A percentile compares a stretch with the other conserved stretches of the same genome.
These are phyloP conservation scores for Phoma herbarum DNA, from an alignment of 2,329 filamentous ascomycete genomes.

Conservation along the genomic window DNA sequence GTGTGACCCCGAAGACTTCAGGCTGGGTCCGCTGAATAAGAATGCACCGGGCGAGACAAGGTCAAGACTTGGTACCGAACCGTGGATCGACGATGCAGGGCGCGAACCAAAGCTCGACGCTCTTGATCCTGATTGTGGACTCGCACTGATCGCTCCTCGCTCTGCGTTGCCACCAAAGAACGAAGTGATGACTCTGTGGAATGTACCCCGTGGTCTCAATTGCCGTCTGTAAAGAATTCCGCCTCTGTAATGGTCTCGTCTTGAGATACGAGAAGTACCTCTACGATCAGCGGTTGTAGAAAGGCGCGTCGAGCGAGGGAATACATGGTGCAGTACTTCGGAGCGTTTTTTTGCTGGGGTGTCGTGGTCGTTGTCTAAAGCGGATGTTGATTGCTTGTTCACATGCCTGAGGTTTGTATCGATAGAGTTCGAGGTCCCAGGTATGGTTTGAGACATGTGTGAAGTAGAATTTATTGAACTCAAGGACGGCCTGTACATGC, in stretches of 20 bases:
- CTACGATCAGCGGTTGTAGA: conserved; percentile 7
- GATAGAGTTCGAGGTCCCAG: conserved; percentile 5
- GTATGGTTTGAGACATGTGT: conserved; percentile 22
- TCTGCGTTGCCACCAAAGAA: conserved; percentile 34
- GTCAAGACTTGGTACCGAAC: conserved; percentile 42
- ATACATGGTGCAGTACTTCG: conserved; percentile 38
- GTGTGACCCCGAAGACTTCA: conserved; percentile 39
- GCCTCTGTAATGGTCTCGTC: conserved; percentile 22
- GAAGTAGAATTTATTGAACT: conserved; percentile 16
- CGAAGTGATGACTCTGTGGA: conserved; percentile 41
- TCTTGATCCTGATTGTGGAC: conserved; percentile 25
- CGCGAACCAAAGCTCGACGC: conserved; percentile 35
- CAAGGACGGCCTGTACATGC: conserved; percentile 24
- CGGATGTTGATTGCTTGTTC: background rate
- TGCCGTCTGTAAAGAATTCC: conserved; percentile 24
- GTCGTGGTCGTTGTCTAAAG: background rate
- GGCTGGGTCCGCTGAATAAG: conserved; percentile 46
- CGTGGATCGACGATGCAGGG: conserved; percentile 27
- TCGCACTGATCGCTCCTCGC: conserved; percentile 8
- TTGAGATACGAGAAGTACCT: conserved; percentile 20
- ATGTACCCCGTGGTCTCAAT: conserved; percentile 30
- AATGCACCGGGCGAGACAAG: conserved; percentile 45
- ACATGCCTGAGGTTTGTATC: background rate
- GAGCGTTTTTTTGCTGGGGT: conserved; percentile 24
- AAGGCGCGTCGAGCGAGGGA: conserved; percentile 29